Conservation (phyloP, 2,329 filamentous ascomycete genomes). For the Aspergillus pseudoterreus region DNA sequence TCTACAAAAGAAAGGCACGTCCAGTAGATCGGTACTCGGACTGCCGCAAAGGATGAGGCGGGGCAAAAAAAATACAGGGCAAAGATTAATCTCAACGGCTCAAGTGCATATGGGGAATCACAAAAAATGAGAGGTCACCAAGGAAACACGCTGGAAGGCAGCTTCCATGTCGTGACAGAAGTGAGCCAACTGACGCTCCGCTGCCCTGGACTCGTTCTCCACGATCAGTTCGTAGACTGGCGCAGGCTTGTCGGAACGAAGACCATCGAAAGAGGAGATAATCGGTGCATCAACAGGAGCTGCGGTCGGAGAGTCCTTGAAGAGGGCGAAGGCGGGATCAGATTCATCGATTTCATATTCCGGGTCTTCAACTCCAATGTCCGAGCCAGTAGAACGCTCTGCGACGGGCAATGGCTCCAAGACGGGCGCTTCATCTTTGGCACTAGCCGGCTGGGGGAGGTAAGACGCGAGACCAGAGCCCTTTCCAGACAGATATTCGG, state of each 20-base stretch:
- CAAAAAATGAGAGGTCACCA: constrained; percentile 38
- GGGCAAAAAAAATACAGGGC: constrained; percentile 13
- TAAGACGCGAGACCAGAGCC: constrained; percentile 49
- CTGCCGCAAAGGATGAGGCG: neutral
- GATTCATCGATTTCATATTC: constrained; percentile 55
- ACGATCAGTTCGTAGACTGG: constrained; percentile 64
- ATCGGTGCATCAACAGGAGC: constrained; percentile 19
- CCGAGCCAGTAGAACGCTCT: constrained; percentile 12
- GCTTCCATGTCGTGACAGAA: constrained; percentile 41
- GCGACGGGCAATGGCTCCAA: constrained; percentile 38
- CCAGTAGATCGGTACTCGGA: constrained; percentile 9
- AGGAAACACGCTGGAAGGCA: constrained; percentile 39
- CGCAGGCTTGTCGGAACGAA: constrained; percentile 62
- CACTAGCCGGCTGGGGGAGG: constrained; percentile 34
- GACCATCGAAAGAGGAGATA: constrained; percentile 44
- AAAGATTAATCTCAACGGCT: constrained; percentile 8
- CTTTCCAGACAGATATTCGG: constrained; percentile 68
- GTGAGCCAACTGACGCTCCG: constrained; percentile 30
- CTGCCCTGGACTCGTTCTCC: constrained; percentile 26
- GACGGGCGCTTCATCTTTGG: constrained; percentile 49
- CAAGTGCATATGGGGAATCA: constrained; percentile 30
- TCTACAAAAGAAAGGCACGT: constrained; percentile 14
- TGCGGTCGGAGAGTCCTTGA: constrained; percentile 49
- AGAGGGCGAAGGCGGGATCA: constrained; percentile 45
- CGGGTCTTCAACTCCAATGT: constrained; percentile 21